phyloP scores from a whole-genome alignment of 805 yeast genomes.

The Danielia oregonensis region DNA sequence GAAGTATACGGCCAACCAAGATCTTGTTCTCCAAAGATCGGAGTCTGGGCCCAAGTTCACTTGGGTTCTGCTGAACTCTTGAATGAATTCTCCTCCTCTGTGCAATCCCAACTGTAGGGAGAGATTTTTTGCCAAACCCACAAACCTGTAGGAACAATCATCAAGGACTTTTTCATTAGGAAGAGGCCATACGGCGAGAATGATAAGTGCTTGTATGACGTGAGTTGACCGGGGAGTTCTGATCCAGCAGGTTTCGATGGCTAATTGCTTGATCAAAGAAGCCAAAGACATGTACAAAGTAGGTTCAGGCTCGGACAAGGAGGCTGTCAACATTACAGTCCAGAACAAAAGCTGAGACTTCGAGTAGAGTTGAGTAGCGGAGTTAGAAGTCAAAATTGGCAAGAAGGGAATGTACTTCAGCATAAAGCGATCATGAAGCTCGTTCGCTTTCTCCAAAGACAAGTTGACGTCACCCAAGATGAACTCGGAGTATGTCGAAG shows the following conservation, averaged over 20 bases:
- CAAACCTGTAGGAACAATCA: constrained; percentile 85
- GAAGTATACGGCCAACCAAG: constrained; percentile 87
- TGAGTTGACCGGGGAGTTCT: constrained; percentile 92
- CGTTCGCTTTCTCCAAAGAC: constrained; percentile 62
- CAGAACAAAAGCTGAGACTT: constrained; percentile 85
- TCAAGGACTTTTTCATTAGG: constrained; percentile 91
- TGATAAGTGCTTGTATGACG: constrained; percentile 82
- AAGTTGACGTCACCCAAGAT: constrained; percentile 72
- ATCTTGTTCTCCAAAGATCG: constrained; percentile 88
- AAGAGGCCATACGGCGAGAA: constrained; percentile 86
- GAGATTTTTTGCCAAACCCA: constrained; percentile 79
- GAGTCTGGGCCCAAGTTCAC: constrained; percentile 81
- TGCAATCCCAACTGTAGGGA: constrained; percentile 87
- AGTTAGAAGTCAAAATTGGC: constrained; percentile 70
- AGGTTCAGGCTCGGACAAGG: constrained; percentile 85
- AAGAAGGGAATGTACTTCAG: constrained; percentile 66
- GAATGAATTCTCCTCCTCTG: constrained; percentile 80
- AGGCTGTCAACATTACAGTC: constrained; percentile 86
- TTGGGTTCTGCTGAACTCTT: constrained; percentile 87
- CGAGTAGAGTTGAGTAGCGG: constrained; percentile 72
- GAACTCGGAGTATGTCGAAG: constrained; percentile 49
- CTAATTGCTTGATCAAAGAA: constrained; percentile 75
- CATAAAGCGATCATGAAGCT: constrained; percentile 68
- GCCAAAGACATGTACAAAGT: constrained; percentile 71
- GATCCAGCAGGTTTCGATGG: constrained; percentile 90